Percentiles rank a stretch among this genome's conserved stretches.
Conservation (phyloP, 371 early-diverging fungal species). For the Mucor mucedo region DNA sequence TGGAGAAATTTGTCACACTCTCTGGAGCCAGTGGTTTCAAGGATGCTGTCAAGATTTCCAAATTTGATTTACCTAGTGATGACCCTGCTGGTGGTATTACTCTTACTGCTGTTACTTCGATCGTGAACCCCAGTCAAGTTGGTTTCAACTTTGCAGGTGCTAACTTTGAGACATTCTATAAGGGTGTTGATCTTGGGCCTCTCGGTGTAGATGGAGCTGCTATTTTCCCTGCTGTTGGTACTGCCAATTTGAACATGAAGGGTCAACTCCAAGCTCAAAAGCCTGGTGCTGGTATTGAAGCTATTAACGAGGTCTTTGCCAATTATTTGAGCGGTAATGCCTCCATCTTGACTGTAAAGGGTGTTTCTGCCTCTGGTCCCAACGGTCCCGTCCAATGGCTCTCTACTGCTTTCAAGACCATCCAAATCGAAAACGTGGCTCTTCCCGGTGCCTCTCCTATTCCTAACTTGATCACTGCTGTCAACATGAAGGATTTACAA, state of each 20-base stretch:
- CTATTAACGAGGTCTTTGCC: constrained; percentile 56
- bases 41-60: constrained; percentile 56
- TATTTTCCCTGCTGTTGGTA: constrained; percentile 40
- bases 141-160: constrained; percentile 54
- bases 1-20: constrained; percentile 60
- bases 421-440: constrained; percentile 53
- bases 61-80: constrained; percentile 61
- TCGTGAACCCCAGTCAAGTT: constrained; percentile 60
- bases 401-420: constrained; percentile 54
- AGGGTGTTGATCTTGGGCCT: constrained; percentile 43
- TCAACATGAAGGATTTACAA: constrained; percentile 54
- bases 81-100: constrained; percentile 65
- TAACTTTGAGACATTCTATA: constrained; percentile 38
- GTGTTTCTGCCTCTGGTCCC: constrained; percentile 56
- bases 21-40: constrained; percentile 60
- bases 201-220: constrained; percentile 45
- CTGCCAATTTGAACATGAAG: constrained; percentile 47
- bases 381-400: constrained; percentile 63
- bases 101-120: constrained; percentile 52
- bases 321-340: constrained; percentile 52
- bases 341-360: constrained; percentile 50
- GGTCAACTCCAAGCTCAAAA: constrained; percentile 61
- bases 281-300: constrained; percentile 45
- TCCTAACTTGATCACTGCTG: constrained; percentile 47
- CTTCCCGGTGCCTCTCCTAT: constrained; percentile 49